phyloP scores from a whole-genome alignment of 1,139 yeast species.

The Saccharomyces uvarum region DNA sequence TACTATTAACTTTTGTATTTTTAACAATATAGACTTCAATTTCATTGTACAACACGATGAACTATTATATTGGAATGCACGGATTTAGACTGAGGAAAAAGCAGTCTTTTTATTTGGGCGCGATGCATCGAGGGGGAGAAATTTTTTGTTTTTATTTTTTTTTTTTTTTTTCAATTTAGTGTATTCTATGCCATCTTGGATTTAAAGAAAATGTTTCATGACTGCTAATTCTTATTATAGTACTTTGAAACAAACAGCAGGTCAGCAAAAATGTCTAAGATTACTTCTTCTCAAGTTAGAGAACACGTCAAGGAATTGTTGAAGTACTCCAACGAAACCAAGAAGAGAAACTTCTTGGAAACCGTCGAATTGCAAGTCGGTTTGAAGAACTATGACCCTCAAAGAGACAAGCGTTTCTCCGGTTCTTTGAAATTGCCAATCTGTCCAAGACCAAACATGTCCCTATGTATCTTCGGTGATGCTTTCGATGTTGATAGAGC shows the following conservation, averaged over 20 bases:
- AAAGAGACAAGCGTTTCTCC: constrained; percentile 99
- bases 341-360: constrained; percentile 99
- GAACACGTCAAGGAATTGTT: constrained; percentile 91
- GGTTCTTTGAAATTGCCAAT: constrained; percentile 98
- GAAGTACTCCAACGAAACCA: constrained; percentile 86
- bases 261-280: constrained; percentile 68
- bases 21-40: not conserved
- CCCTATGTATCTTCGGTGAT: constrained; percentile 99
- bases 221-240: not conserved
- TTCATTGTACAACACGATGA: not conserved
- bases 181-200: not conserved
- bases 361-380: constrained; percentile 99
- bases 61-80: not conserved
- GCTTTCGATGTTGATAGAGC: constrained; percentile 99
- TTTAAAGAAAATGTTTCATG: not conserved
- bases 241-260: not conserved
- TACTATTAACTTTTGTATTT: not conserved
- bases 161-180: not conserved
- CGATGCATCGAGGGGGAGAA: not conserved
- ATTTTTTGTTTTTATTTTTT: too few species aligned
- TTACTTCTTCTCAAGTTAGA: constrained; percentile 89
- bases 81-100: not conserved
- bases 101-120: not conserved
- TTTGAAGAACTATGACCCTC: constrained; percentile 99
- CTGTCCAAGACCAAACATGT: constrained; percentile 99